phyloP scores from a whole-genome alignment of 75 land plant genomes.

The Cunninghamia lanceolata region DNA sequence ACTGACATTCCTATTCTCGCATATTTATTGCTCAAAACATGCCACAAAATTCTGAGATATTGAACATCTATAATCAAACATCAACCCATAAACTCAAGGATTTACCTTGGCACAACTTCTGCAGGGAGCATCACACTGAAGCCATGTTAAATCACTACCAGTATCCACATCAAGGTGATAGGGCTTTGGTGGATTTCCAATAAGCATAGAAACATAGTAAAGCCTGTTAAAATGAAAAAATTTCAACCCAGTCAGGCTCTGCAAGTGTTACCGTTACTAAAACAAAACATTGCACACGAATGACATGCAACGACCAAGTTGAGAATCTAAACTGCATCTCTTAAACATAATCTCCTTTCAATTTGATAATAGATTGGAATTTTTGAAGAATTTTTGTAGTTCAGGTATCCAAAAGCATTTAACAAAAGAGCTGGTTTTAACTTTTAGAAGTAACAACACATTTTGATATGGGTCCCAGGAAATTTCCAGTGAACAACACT shows the following conservation, averaged over 20 bases:
- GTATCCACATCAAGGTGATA: constrained; percentile 83
- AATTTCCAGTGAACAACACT: not conserved
- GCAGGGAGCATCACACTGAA: constrained; percentile 94
- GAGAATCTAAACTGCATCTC: not conserved
- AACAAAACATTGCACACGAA: not conserved
- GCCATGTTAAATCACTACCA: constrained; percentile 90
- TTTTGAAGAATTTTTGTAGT: not conserved
- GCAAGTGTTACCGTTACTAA: not conserved
- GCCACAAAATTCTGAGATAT: not conserved
- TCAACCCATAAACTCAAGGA: not conserved
- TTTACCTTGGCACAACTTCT: constrained; percentile 68
- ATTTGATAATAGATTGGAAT: not conserved
- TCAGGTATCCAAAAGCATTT: not conserved
- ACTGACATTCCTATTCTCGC: not conserved
- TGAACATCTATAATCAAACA: not conserved
- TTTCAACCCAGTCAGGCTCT: not conserved
- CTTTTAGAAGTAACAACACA: no score
- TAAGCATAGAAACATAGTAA: constrained; percentile 51
- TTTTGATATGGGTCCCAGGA: no score
- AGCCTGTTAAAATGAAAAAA: constrained; percentile 37
- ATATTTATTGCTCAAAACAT: constrained; percentile 2
- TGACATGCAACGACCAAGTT: not conserved
- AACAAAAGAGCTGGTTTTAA: not conserved
- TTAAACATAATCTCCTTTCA: not conserved
- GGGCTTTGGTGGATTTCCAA: constrained; percentile 66